These are phyloP conservation scores for Cylindrotheca fusiformis DNA, from an alignment of 108 stramenopile genomes.

Conservation along the genomic window DNA sequence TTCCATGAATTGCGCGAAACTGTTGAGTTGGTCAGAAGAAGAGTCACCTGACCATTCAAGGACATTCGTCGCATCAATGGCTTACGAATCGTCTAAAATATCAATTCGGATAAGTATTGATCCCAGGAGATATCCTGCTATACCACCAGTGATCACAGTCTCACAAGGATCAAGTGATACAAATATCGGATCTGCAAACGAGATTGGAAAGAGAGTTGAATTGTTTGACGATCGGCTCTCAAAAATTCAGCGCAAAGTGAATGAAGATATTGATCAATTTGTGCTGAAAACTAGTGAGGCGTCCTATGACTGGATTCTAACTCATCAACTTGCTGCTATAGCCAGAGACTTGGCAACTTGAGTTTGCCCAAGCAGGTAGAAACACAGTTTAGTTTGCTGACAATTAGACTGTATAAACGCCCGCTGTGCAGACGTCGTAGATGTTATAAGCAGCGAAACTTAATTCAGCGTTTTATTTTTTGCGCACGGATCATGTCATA, in stretches of 20 bases:
- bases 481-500: constrained; percentile 36
- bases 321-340: constrained; percentile 48
- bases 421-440: no score
- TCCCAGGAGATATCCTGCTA: constrained; percentile 48
- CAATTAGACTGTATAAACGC: no score
- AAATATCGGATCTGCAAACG: not conserved
- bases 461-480: constrained; percentile 22
- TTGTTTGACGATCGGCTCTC: constrained; percentile 45
- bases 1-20: constrained; percentile 24
- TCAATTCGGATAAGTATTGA: constrained; percentile 47
- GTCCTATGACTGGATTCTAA: constrained; percentile 73
- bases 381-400: no score
- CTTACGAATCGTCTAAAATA: constrained; percentile 33
- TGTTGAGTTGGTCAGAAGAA: constrained; percentile 35
- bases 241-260: constrained; percentile 48
- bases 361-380: no score
- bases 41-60: not conserved
- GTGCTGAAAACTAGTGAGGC: constrained; percentile 42
- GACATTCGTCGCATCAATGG: constrained; percentile 35
- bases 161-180: not conserved
- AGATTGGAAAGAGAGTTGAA: constrained; percentile 18
- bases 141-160: constrained; percentile 36
- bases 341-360: no score
- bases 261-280: constrained; percentile 47
- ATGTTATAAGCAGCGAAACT: not conserved